Percentiles rank a stretch among this genome's conserved stretches.
Conservation (phyloP, 139 green algal genomes). For the Trebouxia sp. region DNA sequence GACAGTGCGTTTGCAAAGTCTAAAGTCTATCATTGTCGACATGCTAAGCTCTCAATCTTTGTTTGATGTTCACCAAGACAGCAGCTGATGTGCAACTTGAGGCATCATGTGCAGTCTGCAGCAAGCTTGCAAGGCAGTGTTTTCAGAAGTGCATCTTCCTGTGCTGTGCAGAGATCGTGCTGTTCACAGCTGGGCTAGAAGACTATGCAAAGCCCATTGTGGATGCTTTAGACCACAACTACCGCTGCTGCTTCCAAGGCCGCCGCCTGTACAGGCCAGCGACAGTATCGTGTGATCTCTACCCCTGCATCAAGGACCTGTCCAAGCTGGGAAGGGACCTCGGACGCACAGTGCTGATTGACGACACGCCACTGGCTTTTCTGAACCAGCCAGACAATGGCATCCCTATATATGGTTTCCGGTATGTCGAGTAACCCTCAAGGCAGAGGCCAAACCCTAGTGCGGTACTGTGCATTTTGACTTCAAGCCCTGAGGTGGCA, state of each 20-base stretch:
- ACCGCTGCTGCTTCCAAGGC: conserved; percentile 32
- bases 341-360: conserved; percentile 78
- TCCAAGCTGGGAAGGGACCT: conserved; percentile 66
- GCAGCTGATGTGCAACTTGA: not conserved
- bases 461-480: too few species aligned
- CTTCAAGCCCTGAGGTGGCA: too few species aligned
- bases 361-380: conserved; percentile 91
- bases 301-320: conserved; percentile 93
- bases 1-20: too few species aligned
- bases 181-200: conserved; percentile 90
- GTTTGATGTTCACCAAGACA: too few species aligned
- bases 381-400: conserved; percentile 84
- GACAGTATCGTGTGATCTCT: conserved; percentile 49
- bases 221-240: conserved; percentile 62
- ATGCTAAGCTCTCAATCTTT: too few species aligned
- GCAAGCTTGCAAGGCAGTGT: not conserved
- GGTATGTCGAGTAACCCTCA: not conserved
- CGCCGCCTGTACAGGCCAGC: conserved; percentile 57
- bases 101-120: not conserved
- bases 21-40: too few species aligned
- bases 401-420: conserved; percentile 83
- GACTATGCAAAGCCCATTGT: conserved; percentile 86
- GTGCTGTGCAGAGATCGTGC: conserved; percentile 68
- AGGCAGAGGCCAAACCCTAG: too few species aligned
- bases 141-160: not conserved